These are phyloP conservation scores for Capronia americana DNA, from an alignment of 2,329 filamentous ascomycete species.

Conservation along the genomic window DNA sequence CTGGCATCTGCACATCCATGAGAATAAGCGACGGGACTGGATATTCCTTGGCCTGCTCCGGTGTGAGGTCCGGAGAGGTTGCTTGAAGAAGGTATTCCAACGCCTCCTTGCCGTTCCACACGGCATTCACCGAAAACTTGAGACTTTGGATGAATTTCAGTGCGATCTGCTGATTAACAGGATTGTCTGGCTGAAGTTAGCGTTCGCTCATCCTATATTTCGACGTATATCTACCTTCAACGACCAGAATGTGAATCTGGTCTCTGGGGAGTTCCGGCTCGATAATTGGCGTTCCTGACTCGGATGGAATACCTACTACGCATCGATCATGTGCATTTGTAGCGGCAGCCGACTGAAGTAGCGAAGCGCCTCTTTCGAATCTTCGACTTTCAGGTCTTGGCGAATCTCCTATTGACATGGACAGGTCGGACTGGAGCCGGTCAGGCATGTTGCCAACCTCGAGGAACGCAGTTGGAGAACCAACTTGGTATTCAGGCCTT, in stretches of 20 bases:
- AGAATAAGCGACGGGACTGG: slow-evolving; percentile 74
- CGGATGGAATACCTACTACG: background rate
- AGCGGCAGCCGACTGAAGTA: background rate
- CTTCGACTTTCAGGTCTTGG: slow-evolving; percentile 24
- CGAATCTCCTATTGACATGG: slow-evolving; percentile 42
- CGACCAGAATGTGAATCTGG: slow-evolving; percentile 73
- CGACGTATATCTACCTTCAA: slow-evolving; percentile 59
- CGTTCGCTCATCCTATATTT: background rate
- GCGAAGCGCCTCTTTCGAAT: slow-evolving; percentile 6
- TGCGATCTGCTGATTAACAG: slow-evolving; percentile 77
- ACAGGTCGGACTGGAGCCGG: slow-evolving; percentile 49
- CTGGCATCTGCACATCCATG: slow-evolving; percentile 79
- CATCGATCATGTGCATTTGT: slow-evolving; percentile 1
- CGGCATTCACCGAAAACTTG: slow-evolving; percentile 72
- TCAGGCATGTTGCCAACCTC: slow-evolving; percentile 61
- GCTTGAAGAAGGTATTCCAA: slow-evolving; percentile 70
- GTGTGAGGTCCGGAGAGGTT: slow-evolving; percentile 48
- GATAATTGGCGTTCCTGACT: slow-evolving; percentile 1
- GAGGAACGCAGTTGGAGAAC: slow-evolving; percentile 59
- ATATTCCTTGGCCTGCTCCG: slow-evolving; percentile 49
- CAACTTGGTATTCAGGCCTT: slow-evolving; percentile 63
- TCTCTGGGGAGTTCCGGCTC: slow-evolving; percentile 62
- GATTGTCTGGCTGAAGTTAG: slow-evolving; percentile 61
- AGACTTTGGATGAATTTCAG: slow-evolving; percentile 76
- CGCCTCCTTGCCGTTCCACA: slow-evolving; percentile 80